Evolutionary conservation across 2,329 filamentous ascomycete genomes (phyloP).

Genomic region (Hypoxylon sp.): DNA sequence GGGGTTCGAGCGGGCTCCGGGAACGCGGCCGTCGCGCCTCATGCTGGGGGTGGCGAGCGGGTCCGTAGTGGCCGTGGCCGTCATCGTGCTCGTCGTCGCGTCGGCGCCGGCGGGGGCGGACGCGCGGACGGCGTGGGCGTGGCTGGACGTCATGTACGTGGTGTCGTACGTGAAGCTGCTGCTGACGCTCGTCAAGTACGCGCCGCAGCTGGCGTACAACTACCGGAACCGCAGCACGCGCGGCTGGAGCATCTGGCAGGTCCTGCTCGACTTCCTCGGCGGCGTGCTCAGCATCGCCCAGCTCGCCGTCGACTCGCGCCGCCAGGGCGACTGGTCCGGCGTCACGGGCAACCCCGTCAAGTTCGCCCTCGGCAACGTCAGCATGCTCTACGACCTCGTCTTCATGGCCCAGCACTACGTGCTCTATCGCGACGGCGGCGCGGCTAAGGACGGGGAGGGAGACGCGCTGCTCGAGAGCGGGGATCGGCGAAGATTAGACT

Average conservation of each 20-base stretch:
- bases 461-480: slow-evolving; percentile 49
- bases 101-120: slow-evolving; percentile 48
- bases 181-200: slow-evolving; percentile 90
- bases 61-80: slow-evolving; percentile 63
- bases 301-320: slow-evolving; percentile 81
- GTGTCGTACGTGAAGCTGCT: slow-evolving; percentile 89
- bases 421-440: slow-evolving; percentile 64
- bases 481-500: slow-evolving; percentile 45
- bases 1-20: slow-evolving; percentile 71
- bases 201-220: slow-evolving; percentile 85
- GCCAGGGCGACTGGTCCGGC: slow-evolving; percentile 88
- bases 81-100: slow-evolving; percentile 56
- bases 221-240: slow-evolving; percentile 83
- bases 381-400: slow-evolving; percentile 82
- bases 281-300: slow-evolving; percentile 84
- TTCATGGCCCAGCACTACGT: slow-evolving; percentile 92
- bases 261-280: slow-evolving; percentile 83
- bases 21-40: slow-evolving; percentile 63
- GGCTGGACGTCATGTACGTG: slow-evolving; percentile 70
- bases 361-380: slow-evolving; percentile 83
- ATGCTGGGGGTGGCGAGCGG: slow-evolving; percentile 76
- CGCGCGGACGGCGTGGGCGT: slow-evolving; percentile 62
- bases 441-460: slow-evolving; percentile 45
- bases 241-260: slow-evolving; percentile 87
- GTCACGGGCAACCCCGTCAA: slow-evolving; percentile 93